These are phyloP conservation scores for Colletotrichum nymphaeae DNA, from an alignment of 2,329 filamentous ascomycete species.

Conservation along the genomic window DNA sequence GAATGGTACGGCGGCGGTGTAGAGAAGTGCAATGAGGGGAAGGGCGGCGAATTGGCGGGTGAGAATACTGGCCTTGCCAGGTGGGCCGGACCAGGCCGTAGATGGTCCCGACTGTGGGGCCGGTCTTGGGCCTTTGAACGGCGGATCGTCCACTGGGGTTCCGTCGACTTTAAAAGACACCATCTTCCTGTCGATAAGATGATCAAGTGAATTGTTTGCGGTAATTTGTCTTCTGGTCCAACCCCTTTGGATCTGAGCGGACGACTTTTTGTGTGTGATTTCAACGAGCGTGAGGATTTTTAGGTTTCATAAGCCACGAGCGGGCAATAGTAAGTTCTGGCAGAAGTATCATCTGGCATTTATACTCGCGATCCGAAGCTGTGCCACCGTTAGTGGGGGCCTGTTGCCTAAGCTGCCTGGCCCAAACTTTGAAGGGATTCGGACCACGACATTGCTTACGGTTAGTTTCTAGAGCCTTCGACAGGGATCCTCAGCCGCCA, in stretches of 20 bases:
- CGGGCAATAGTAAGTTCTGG: too few species aligned
- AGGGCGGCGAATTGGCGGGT: constrained; percentile 34
- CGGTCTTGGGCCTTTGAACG: not conserved
- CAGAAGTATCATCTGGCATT: not conserved
- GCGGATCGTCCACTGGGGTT: not conserved
- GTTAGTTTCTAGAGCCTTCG: constrained; percentile 24
- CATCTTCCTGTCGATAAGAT: not conserved
- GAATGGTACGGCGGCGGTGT: constrained; percentile 39
- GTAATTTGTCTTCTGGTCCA: too few species aligned
- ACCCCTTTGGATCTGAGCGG: too few species aligned
- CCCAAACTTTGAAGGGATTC: not conserved
- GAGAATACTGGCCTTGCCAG: constrained; percentile 1
- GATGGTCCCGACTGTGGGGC: constrained; percentile 15
- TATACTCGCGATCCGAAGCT: not conserved
- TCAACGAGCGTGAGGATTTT: too few species aligned
- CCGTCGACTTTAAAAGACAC: not conserved
- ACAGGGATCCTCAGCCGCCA: constrained; percentile 4
- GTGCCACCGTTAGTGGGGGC: not conserved
- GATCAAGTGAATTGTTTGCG: too few species aligned
- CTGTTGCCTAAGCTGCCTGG: constrained; percentile 8
- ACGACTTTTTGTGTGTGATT: too few species aligned
- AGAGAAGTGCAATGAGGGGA: constrained; percentile 37
- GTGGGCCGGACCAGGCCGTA: constrained; percentile 10
- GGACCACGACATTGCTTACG: not conserved
- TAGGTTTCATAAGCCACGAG: not conserved